Evolutionary conservation across 2,329 filamentous ascomycete genomes (phyloP), one percentile per base, ranked within the genome.

Genomic region (Ilyonectria robusta): DNA sequence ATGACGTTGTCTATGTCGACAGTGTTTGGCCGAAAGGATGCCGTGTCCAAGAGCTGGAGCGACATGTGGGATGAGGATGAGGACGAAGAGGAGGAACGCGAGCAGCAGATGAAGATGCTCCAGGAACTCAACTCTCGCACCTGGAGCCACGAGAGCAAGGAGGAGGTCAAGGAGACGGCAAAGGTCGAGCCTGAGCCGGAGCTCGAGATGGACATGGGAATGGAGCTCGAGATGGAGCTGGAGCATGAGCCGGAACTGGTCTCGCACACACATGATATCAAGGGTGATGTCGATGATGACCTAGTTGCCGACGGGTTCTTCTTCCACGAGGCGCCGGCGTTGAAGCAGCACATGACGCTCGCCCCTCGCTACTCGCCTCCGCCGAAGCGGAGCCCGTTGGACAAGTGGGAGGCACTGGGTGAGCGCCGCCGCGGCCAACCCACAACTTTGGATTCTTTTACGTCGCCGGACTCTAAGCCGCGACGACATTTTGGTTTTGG

Each of bases 11-110:
- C 93, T 68, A 91, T 95, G 86, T 91, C 93, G 5, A 89, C 92
- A 77, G 89, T 95, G 57, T 95, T 97, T 78, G 93, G 93, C 77
- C 90, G 92, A 78, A 88, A 90, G 69, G 92, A 95, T 51, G 85
- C 88, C 54, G 93, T 97, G 54, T 97, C 96, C 63, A 98, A 98
- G 91, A 98, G 96, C 85, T 99, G 96, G 96, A 97, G 95, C 77
- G 96, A 99, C 80, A 90, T 98, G 80, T 98, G 94, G 92, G 95
- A 98, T 66, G 95, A 98, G 80, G 95, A 98, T 60, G 84, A 86
- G 51, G 94, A 93, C 70, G 90, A 92, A 69, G 88, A 91, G 73
- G 87, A 92, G 75, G 89, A 92, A 77, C 87, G 87, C 68, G 82
- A 83, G 66, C 88, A 87, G 70, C 88, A 92, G 78, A 70, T 77